Percentiles rank a stretch among this genome's conserved stretches.
Evolutionary conservation across 441 rosid genomes (phyloP).

Genomic region (Gossypium schwendimanii): DNA sequence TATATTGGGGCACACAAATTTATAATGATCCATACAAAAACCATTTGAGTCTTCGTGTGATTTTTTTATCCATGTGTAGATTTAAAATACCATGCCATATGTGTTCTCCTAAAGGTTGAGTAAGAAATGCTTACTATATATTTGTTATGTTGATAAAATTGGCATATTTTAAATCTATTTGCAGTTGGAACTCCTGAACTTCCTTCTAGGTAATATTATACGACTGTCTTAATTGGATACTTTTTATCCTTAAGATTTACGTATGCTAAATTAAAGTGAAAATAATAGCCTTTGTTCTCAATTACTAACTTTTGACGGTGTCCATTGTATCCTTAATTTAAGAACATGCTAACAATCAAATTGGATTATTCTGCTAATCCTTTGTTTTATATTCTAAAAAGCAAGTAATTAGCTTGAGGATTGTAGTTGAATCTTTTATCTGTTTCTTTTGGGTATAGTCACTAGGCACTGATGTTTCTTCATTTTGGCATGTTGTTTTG

Average conservation of each 20-base stretch:
- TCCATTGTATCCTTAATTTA: neutral
- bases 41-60: neutral
- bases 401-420: neutral
- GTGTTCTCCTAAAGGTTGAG: neutral
- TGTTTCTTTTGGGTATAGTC: neutral
- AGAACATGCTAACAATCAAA: neutral
- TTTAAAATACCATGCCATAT: neutral
- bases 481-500: constrained; percentile 17
- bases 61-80: neutral
- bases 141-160: neutral
- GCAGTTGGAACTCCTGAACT: neutral
- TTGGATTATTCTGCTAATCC: neutral
- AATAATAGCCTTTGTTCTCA: neutral
- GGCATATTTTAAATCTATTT: neutral
- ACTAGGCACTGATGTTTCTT: neutral
- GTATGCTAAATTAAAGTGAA: neutral
- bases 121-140: neutral
- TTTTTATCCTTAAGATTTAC: neutral
- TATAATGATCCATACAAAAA: neutral
- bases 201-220: neutral
- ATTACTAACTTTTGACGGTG: neutral
- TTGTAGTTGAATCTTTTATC: neutral
- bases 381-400: neutral
- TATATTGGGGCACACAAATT: neutral
- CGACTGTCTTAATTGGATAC: neutral